Percentiles rank a stretch among this genome's conserved stretches.
Evolutionary conservation across 441 rosid genomes (phyloP).

Genomic region (Aleurites moluccanus): DNA sequence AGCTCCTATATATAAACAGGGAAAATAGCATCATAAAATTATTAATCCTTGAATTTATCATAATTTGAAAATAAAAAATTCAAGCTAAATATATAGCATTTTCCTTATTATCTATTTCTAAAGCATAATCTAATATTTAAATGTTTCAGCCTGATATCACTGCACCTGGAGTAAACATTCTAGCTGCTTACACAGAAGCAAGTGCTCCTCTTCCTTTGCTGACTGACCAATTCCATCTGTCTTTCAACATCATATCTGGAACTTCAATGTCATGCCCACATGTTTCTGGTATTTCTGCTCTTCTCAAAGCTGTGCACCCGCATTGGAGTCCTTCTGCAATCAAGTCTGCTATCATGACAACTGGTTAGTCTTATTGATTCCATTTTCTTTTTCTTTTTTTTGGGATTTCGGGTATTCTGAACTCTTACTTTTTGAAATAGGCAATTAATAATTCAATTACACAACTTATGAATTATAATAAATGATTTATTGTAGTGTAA

Average conservation of each 20-base stretch:
- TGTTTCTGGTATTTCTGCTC: slow-evolving; percentile 54
- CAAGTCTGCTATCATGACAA: slow-evolving; percentile 60
- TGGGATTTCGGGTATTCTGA: too few relatives aligned
- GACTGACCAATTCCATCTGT: slow-evolving; percentile 35
- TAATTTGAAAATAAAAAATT: too few relatives aligned
- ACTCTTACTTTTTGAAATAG: too few relatives aligned
- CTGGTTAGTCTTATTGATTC: slow-evolving; percentile 21
- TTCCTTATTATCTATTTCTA: background rate
- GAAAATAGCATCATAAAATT: too few relatives aligned
- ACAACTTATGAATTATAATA: too few relatives aligned
- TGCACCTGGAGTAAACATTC: slow-evolving; percentile 52
- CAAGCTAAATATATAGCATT: too few relatives aligned
- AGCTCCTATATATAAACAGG: too few relatives aligned
- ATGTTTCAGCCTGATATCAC: slow-evolving; percentile 49
- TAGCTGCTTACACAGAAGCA: slow-evolving; percentile 48
- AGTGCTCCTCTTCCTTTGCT: slow-evolving; percentile 15
- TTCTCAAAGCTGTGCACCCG: slow-evolving; percentile 45
- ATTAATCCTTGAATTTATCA: too few relatives aligned
- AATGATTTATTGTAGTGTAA: too few relatives aligned
- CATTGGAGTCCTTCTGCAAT: slow-evolving; percentile 58
- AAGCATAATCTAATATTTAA: background rate
- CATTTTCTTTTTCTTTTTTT: background rate
- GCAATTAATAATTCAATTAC: too few relatives aligned
- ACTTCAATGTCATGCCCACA: slow-evolving; percentile 74
- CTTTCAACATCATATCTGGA: slow-evolving; percentile 31